Evolutionary conservation across 2,329 filamentous ascomycete genomes (phyloP).

Genomic region (Chrysosporium queenslandicum): DNA sequence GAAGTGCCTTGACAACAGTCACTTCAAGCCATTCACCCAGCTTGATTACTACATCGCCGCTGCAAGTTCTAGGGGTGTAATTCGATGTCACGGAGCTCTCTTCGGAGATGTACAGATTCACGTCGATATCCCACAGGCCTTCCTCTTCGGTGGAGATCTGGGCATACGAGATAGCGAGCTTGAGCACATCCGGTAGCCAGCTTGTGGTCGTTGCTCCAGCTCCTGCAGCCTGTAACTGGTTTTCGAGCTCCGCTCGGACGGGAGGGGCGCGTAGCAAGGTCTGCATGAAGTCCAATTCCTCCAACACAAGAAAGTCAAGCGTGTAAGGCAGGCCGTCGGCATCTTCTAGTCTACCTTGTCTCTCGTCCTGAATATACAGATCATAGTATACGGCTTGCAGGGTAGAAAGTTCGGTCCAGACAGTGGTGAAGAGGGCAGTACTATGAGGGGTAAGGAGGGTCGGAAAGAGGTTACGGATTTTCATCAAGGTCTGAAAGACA

Average conservation of each 20-base stretch:
- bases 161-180: slow-evolving; percentile 71
- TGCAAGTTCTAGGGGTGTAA: slow-evolving; percentile 88
- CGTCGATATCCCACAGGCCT: slow-evolving; percentile 90
- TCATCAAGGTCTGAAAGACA: slow-evolving; percentile 61
- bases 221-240: slow-evolving; percentile 56
- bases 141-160: slow-evolving; percentile 90
- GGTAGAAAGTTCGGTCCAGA: slow-evolving; percentile 76
- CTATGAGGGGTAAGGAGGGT: slow-evolving; percentile 73
- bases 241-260: slow-evolving; percentile 79
- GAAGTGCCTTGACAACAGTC: slow-evolving; percentile 65
- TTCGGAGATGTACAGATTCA: slow-evolving; percentile 89
- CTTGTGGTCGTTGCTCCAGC: slow-evolving; percentile 53
- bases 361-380: slow-evolving; percentile 76
- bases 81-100: slow-evolving; percentile 92
- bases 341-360: slow-evolving; percentile 81
- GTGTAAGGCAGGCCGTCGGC: slow-evolving; percentile 88
- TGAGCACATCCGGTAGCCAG: slow-evolving; percentile 84
- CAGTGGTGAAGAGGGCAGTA: slow-evolving; percentile 68
- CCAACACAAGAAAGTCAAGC: slow-evolving; percentile 81
- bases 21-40: slow-evolving; percentile 78
- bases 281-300: slow-evolving; percentile 92
- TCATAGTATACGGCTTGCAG: slow-evolving; percentile 64
- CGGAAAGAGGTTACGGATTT: slow-evolving; percentile 75
- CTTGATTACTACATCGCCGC: slow-evolving; percentile 85
- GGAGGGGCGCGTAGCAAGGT: slow-evolving; percentile 78